A percentile compares a stretch with the other conserved stretches of the same genome.
phyloP scores from a whole-genome alignment of 139 green algal species.

The Asterochloris erici region DNA sequence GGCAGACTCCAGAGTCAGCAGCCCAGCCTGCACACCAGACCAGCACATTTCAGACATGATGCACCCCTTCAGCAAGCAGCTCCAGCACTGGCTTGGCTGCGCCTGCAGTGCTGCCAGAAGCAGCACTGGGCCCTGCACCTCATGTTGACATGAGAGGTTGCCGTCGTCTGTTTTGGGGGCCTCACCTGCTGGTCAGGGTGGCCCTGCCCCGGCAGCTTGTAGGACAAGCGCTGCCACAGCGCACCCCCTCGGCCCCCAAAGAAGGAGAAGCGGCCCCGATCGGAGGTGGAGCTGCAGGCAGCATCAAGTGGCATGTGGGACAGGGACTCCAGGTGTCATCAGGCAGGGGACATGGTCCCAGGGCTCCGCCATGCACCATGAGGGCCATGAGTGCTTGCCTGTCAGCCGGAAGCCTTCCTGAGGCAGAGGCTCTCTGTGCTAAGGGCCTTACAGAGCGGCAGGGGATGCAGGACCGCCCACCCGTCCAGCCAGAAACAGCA shows the following conservation, averaged over 20 bases:
- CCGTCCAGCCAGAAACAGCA: no score
- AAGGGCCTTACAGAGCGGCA: no score
- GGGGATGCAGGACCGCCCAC: no score
- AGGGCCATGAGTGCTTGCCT: not conserved
- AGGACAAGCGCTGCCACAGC: constrained; percentile 76
- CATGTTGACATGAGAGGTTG: no score
- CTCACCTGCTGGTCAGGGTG: not conserved
- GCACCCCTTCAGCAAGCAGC: not conserved
- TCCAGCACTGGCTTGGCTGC: no score
- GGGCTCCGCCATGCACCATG: not conserved
- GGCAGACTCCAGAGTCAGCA: constrained; percentile 6
- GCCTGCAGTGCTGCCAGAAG: no score
- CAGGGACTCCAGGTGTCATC: not conserved
- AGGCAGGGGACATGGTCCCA: not conserved
- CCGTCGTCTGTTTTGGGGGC: no score
- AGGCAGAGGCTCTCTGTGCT: no score
- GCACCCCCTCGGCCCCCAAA: constrained; percentile 80
- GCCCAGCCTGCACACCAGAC: not conserved
- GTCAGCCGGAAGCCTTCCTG: not conserved
- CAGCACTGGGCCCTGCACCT: no score
- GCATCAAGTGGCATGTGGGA: not conserved
- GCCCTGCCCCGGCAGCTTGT: constrained; percentile 38
- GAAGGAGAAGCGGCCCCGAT: constrained; percentile 88
- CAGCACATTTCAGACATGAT: not conserved
- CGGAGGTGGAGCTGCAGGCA: constrained; percentile 48